Evolutionary conservation across 306 rosid genomes (phyloP).

Genomic region (Quercus engelmannii): DNA sequence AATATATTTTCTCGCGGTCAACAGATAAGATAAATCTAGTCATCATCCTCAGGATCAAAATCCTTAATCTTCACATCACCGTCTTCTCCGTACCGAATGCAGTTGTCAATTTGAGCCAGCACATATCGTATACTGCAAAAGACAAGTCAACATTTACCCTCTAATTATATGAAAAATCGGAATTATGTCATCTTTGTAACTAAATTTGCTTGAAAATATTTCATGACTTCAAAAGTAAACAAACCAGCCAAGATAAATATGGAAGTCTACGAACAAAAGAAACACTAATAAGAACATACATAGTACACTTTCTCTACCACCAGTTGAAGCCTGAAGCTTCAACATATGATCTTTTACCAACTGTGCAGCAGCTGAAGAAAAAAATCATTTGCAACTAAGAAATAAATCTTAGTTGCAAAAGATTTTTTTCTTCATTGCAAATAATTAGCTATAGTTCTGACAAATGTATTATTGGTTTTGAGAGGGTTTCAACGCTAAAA

Average conservation of each 20-base stretch:
- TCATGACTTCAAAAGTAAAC: not conserved
- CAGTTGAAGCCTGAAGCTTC: not conserved
- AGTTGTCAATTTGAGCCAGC: slow-evolving; percentile 58
- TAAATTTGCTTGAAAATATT: not conserved
- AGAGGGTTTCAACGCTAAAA: too few relatives aligned
- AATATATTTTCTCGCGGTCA: too few relatives aligned
- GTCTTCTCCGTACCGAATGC: slow-evolving; percentile 72
- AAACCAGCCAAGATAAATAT: not conserved
- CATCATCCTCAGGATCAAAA: slow-evolving; percentile 63
- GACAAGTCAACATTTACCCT: not conserved
- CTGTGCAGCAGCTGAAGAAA: not conserved
- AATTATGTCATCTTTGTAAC: not conserved
- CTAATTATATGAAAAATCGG: too few relatives aligned
- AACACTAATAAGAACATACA: not conserved
- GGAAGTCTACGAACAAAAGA: not conserved
- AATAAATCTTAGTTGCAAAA: too few relatives aligned
- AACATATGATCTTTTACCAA: not conserved
- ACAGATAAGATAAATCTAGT: not conserved
- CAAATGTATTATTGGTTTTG: too few relatives aligned
- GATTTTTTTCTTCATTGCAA: too few relatives aligned
- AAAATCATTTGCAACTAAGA: not conserved
- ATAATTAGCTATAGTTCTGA: not conserved
- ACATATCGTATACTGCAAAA: slow-evolving; percentile 54
- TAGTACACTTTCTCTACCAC: not conserved
- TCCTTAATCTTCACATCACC: slow-evolving; percentile 70